A percentile compares a stretch with the other conserved stretches of the same genome.
phyloP scores from a whole-genome alignment of 2,329 filamentous ascomycete species.

The Fusarium sororula region DNA sequence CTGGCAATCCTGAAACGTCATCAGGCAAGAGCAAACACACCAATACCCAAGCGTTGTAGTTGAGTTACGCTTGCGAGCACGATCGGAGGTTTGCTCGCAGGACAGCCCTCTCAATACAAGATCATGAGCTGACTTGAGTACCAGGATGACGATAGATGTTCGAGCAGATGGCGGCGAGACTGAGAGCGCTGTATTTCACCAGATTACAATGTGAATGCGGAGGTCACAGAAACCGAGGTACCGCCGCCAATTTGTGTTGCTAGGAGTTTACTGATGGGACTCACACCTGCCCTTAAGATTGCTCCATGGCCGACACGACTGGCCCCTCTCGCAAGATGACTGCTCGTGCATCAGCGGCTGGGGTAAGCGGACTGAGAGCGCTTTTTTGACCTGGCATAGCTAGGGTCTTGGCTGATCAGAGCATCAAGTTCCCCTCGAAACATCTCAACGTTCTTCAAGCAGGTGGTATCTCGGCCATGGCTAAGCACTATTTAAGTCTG shows the following conservation, averaged over 20 bases:
- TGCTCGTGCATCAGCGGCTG: not conserved
- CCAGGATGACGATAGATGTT: not conserved
- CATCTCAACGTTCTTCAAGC: conserved; percentile 64
- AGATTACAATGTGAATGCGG: not conserved
- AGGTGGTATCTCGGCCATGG: conserved; percentile 72
- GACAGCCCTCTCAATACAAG: no score
- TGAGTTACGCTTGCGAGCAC: not conserved
- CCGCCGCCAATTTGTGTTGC: no score
- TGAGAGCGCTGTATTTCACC: no score
- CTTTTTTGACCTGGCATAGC: not conserved
- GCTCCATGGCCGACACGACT: not conserved
- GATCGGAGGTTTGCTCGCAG: not conserved
- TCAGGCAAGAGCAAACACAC: not conserved
- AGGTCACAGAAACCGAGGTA: no score
- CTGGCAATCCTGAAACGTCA: no score
- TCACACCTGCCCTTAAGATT: no score
- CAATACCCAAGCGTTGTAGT: accelerated
- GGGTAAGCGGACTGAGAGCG: not conserved
- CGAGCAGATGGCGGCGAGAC: no score
- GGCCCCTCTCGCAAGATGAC: no score
- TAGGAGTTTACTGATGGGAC: not conserved
- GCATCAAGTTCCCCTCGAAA: not conserved
- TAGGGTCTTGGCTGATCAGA: not conserved
- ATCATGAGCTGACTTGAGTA: not conserved
- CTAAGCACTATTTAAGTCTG: conserved; percentile 72